Evolutionary conservation across 225 moss, liverwort and hornwort genomes (phyloP), one percentile per base, ranked within the genome.

Genomic region (Marchantia polymorpha): DNA sequence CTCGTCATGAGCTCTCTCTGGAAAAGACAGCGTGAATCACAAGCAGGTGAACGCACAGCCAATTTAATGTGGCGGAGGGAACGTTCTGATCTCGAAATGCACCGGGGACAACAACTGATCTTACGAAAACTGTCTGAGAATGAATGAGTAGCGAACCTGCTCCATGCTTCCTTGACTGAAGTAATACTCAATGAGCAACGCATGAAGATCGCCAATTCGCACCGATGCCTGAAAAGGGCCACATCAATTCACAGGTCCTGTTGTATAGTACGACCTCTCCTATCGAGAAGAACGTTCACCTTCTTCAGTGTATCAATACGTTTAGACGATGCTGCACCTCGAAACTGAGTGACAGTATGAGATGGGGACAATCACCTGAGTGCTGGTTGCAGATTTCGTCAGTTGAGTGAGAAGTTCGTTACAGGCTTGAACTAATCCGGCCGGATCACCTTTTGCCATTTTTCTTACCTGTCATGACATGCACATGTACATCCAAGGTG

Each of bases 161-260:
- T 94, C 92, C 79, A 89, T 91, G 60, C 83, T 87, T 65, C 85
- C 92, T 84, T 97, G 88, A 67, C 85, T 92, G 85, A 86, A 88
- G 83, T 97, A 89, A 31, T 90, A 90, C 81, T 97, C 94, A 71
- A 93, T 89, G 51, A 94, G 89, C 72, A 97, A 77, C 54, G 97
- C 94, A 80, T 92, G 94, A 15, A 94, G 23, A 83, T 97, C 97
- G 69, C 97, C 94, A 51, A 84, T 81, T 82, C 89, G 91, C 75
- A 97, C 85, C 63, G 91, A 88, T 84, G 90, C 88, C 94, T 97
- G 88, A 64, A 75, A 70, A 39, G 5, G 2, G 39, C 39, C 39
- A 39, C 27, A 27, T 10, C 53, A 27, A 27, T 39, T 39, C 39
- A 39, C 39, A 39, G 39, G 39, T 39, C 39, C 39, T 39, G 39